Conservation (phyloP, 73 alveolate species). For the Uronychia binucleata region DNA sequence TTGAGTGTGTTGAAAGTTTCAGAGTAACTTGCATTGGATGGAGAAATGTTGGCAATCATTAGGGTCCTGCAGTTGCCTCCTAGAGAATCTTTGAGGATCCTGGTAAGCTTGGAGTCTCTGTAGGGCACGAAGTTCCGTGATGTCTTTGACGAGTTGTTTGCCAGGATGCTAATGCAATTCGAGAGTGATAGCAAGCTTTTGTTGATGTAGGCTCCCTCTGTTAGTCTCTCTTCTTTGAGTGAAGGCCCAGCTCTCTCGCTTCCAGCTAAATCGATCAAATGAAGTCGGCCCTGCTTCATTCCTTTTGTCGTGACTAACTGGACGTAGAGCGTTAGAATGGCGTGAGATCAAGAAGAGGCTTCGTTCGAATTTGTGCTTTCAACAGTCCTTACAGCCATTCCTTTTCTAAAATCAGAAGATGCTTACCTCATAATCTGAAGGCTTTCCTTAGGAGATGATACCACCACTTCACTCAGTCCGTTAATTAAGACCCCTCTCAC, state of each 20-base stretch:
- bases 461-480: conserved; percentile 81
- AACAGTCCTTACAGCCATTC: conserved; percentile 12
- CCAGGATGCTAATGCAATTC: conserved; percentile 31
- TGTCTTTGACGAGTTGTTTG: too few relatives aligned
- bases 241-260: conserved; percentile 89
- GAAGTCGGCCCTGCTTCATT: background rate
- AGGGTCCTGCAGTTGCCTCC: conserved; percentile 49
- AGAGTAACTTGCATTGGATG: conserved; percentile 55
- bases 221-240: background rate
- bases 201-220: conserved; percentile 26
- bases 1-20: conserved; percentile 13
- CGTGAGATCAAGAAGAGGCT: conserved; percentile 27
- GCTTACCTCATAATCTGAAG: too few relatives aligned
- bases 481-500: conserved; percentile 78
- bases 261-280: conserved; percentile 93
- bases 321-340: conserved; percentile 12
- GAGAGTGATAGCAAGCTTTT: conserved; percentile 15
- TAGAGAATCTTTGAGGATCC: conserved; percentile 19
- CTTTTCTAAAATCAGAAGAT: conserved; percentile 7
- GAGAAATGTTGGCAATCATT: conserved; percentile 85
- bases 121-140: too few relatives aligned
- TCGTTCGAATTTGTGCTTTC: conserved; percentile 11
- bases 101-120: conserved; percentile 18
- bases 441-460: background rate
- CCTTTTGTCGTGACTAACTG: background rate